Conservation (phyloP, 345 rosid species). For the Hevea brasiliensis region DNA sequence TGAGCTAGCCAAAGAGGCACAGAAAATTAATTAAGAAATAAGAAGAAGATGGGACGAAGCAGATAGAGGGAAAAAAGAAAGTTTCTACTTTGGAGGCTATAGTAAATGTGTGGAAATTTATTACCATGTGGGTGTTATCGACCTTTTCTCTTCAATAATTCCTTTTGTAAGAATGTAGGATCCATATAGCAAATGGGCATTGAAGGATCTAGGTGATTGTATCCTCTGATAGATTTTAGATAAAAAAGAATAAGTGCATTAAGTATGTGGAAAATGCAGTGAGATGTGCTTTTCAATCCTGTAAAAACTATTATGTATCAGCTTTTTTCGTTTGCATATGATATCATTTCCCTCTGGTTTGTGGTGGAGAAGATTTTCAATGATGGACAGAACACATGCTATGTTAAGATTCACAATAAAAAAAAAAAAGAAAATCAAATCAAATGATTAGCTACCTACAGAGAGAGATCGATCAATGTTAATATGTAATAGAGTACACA, state of each 20-base stretch:
- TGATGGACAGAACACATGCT: slow-evolving; percentile 36
- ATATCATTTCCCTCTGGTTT: slow-evolving; percentile 20
- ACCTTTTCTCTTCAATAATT: slow-evolving; percentile 26
- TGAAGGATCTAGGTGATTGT: not conserved
- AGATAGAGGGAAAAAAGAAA: not conserved
- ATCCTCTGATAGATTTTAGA: not conserved
- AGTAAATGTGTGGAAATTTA: slow-evolving; percentile 23
- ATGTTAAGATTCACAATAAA: slow-evolving; percentile 21
- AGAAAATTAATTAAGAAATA: not conserved
- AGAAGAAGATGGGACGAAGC: not conserved
- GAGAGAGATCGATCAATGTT: slow-evolving; percentile 8
- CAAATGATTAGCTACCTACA: slow-evolving; percentile 42
- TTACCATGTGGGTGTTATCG: slow-evolving; percentile 28
- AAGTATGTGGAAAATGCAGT: slow-evolving; percentile 2
- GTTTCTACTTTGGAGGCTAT: not conserved
- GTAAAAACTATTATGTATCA: slow-evolving; percentile 2
- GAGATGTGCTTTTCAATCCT: slow-evolving; percentile 18
- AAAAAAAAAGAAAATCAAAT: slow-evolving; percentile 10
- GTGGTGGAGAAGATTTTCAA: slow-evolving; percentile 18
- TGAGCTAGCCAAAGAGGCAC: not conserved
- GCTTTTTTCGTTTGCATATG: slow-evolving; percentile 10
- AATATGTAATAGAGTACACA: not conserved
- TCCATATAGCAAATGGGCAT: not conserved
- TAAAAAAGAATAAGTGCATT: slow-evolving; percentile 10
- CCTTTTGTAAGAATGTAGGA: slow-evolving; percentile 21